Evolutionary conservation across 2,329 filamentous ascomycete species (phyloP).

Genomic region (Epichloe sp.): DNA sequence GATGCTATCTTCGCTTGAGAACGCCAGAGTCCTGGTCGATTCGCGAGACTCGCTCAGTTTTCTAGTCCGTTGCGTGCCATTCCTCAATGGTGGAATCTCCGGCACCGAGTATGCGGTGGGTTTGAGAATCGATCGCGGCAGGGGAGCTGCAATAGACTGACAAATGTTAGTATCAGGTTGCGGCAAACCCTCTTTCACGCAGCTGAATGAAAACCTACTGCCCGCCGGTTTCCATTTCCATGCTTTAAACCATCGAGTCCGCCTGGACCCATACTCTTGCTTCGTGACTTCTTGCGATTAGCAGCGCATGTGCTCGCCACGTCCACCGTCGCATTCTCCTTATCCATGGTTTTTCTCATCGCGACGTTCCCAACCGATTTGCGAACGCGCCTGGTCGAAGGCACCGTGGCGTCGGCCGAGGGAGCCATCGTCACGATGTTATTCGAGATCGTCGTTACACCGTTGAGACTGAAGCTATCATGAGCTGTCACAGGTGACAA

Average conservation of each 20-base stretch:
- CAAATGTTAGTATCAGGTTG: neutral
- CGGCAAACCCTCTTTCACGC: neutral
- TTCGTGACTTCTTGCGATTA: constrained; percentile 60
- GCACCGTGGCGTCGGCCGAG: constrained; percentile 32
- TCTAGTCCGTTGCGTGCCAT: constrained; percentile 1
- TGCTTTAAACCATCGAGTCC: constrained; percentile 72
- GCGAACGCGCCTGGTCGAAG: constrained; percentile 44
- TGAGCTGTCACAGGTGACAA: neutral
- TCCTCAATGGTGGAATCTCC: constrained; percentile 54
- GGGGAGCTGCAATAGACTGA: constrained; percentile 43
- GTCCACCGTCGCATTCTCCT: constrained; percentile 67
- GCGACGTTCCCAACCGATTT: constrained; percentile 56
- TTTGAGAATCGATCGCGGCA: constrained; percentile 64
- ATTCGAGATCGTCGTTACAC: constrained; percentile 10
- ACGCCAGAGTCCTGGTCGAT: constrained; percentile 7
- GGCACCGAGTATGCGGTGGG: constrained; percentile 55
- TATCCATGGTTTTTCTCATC: constrained; percentile 44
- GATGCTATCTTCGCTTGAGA: constrained; percentile 12
- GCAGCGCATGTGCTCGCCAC: constrained; percentile 39
- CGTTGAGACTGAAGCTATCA: constrained; percentile 3
- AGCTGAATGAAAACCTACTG: constrained; percentile 38
- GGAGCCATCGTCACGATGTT: constrained; percentile 18
- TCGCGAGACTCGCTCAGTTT: constrained; percentile 1
- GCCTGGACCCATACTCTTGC: constrained; percentile 91
- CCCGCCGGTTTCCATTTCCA: constrained; percentile 62